Evolutionary conservation across 345 rosid species (phyloP), one percentile per base, ranked within the genome.

Genomic region (Pugionium cornutum): DNA sequence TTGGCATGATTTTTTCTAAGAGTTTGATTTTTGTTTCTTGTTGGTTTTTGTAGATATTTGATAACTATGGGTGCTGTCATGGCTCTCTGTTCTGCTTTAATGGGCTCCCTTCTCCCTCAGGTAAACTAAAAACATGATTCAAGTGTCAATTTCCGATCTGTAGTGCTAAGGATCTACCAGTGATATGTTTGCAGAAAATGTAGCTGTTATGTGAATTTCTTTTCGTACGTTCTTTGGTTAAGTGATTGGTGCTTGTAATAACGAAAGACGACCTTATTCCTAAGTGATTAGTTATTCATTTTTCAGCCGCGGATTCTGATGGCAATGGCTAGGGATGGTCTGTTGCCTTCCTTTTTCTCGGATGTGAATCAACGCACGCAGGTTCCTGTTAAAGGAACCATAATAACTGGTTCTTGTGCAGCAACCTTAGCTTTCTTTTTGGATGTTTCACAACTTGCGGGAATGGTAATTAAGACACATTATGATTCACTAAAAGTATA

Each of bases 31-130:
- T 66, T 11, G 10, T 58, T 1, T 30, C 31, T 18, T 18, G 18
- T 18, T 18, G 18, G 18, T 18, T 34, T 25, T 67, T 79, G 27
- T 84, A 94, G 99, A 34, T 86, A 80, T 79, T 53, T 94, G 61
- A 78, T 94, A 69, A 85, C 84, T 66, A 66, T 77, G 71, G 99
- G 99, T 74, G 96, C 99, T 61, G 74, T 83, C 62, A 85, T 87
- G 82, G 99, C 97, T 39, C 97, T 94, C 29, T 88, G 92, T 72
- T 83, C 99, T 52, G 82, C 88, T 58, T 69, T 94, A 74, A 81
- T 94, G 92, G 99, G 99, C 39, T 82, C 99, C 4, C 43, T 94
- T 37, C 99, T 94, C 61, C 97, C 99, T 75, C 99, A 90, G 92
- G 99, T 90, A 81, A 62, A 67, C 33, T 46, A 7, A 2, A 44